Conservation (phyloP, 2,329 filamentous ascomycete species). For the Scytalidium lignicola region DNA sequence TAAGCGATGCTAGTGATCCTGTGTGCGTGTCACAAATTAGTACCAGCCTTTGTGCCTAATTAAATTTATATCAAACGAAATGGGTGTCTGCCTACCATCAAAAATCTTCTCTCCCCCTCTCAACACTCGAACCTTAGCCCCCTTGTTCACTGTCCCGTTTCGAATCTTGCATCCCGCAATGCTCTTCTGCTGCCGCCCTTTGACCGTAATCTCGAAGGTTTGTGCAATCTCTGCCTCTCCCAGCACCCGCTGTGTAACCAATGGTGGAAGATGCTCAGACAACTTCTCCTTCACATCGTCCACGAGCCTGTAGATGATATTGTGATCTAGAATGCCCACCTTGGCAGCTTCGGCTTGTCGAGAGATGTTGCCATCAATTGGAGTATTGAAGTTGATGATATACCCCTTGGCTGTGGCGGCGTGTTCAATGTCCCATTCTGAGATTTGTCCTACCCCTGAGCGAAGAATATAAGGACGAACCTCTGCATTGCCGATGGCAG, state of each 20-base stretch:
- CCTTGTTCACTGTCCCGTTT: constrained; percentile 68
- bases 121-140: constrained; percentile 64
- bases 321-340: constrained; percentile 78
- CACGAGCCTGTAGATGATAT: constrained; percentile 75
- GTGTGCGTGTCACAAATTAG: too few relatives aligned
- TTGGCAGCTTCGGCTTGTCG: constrained; percentile 64
- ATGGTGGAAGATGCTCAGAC: constrained; percentile 63
- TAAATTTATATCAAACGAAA: constrained; percentile 14
- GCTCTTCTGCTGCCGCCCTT: constrained; percentile 62
- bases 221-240: constrained; percentile 86
- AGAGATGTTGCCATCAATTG: constrained; percentile 61
- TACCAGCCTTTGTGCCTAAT: constrained; percentile 6
- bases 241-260: constrained; percentile 63
- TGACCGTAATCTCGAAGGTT: constrained; percentile 78
- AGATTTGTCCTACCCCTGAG: constrained; percentile 70
- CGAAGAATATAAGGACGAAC: constrained; percentile 72
- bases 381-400: constrained; percentile 82
- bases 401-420: constrained; percentile 70
- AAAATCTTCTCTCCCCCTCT: constrained; percentile 67
- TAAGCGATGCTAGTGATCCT: constrained; percentile 79
- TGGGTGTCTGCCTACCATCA: constrained; percentile 60
- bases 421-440: constrained; percentile 84
- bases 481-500: constrained; percentile 78
- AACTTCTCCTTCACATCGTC: constrained; percentile 68
- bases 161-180: constrained; percentile 85